Base-by-base conservation (phyloP, 768 basidiomycete species). In the Podaxis rugospora region DNA sequence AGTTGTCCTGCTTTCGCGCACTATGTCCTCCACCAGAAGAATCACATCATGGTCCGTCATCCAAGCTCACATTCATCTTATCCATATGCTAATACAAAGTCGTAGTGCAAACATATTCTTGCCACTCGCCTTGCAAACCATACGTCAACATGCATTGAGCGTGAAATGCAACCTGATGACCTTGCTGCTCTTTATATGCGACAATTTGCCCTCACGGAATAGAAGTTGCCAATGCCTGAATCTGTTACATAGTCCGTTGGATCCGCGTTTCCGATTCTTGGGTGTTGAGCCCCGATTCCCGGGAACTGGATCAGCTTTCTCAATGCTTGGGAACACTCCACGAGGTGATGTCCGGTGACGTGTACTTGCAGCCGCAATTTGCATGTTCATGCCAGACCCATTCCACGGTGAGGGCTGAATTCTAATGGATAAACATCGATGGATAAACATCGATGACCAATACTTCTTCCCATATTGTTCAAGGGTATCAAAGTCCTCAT, bases 51-150 rank as follows among this genome's bases (percentile, higher is more conserved):
- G 88, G 92, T 88, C 57, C 36, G 76, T 68, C 28, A 1, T 36
- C 32, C 36, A 9, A 32, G 1, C 32, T 32, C 32, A 32, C 32
- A 9, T 9, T 14, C 39, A 50, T 55, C 13, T 37, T 5, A 36
- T 55, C 7, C 53, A 56, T 56, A 54, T 36, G 47, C 54, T 64
- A 32, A 23, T 21, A 23, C 3, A 46, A 9, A 25, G 28, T 18
- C 51, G 13, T 64, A 93, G 92, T 93, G 92, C 68, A 93, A 93
- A 69, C 92, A 93, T 69, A 71, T 90, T 2, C 76, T 93, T 25
- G 92, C 91, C 2, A 79, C 82, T 11, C 74, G 78, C 13, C 74
- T 93, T 13, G 88, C 88, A 2, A 71, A 81, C 27, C 81, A 78
- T 55, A 70, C 90, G 53, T 74, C 74, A 3, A 77, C 76, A 57